Conservation (phyloP, 225 moss, liverwort and hornwort species). For the Ulota crispa region DNA sequence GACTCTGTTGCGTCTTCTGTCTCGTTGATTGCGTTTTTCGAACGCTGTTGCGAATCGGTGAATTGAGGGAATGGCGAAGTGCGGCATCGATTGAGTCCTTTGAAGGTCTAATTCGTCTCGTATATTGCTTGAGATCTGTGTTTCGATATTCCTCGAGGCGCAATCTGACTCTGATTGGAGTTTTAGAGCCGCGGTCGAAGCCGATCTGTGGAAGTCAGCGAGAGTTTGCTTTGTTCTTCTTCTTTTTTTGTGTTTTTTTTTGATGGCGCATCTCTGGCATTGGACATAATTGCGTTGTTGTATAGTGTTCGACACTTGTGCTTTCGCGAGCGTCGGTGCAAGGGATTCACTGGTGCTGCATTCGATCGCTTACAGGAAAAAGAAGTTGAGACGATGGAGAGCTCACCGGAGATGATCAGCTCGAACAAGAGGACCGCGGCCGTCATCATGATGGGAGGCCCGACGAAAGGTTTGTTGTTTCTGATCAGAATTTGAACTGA, state of each 20-base stretch:
- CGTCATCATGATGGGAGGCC: constrained; percentile 95
- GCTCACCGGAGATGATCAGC: constrained; percentile 27
- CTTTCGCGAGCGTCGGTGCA: neutral
- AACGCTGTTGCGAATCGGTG: no score
- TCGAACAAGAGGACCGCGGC: constrained; percentile 70
- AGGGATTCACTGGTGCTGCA: constrained; percentile 2
- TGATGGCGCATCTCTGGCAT: neutral
- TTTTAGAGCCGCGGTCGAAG: neutral
- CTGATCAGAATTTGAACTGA: neutral
- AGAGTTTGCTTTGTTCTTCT: neutral
- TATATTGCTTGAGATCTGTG: no score
- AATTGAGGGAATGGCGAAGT: no score
- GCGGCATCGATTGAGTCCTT: no score
- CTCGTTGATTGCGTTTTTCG: no score
- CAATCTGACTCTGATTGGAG: no score
- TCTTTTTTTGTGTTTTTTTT: neutral
- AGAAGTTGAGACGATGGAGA: constrained; percentile 31
- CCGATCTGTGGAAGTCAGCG: constrained; percentile 14
- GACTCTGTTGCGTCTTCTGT: neutral
- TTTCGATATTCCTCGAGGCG: no score
- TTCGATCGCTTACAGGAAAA: neutral
- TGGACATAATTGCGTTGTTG: constrained; percentile 15
- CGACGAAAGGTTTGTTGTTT: constrained; percentile 87
- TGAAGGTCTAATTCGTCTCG: no score
- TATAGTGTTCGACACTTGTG: neutral